A percentile compares a stretch with the other conserved stretches of the same genome.
Evolutionary conservation across 768 basidiomycete species (phyloP).

Genomic region (Hygrocybe coccinea): DNA sequence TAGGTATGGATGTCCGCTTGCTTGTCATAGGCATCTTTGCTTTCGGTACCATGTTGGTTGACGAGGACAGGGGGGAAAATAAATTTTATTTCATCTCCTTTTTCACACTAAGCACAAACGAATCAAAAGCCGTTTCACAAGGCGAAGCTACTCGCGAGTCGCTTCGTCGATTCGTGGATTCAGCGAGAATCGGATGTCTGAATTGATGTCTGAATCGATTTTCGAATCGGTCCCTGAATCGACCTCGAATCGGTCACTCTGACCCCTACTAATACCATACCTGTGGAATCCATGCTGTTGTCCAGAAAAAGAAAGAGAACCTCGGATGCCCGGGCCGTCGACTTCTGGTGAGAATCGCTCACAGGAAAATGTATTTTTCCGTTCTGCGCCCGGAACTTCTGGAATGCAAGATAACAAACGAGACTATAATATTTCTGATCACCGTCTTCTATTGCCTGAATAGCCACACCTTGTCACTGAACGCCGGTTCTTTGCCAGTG

Average conservation of each 20-base stretch:
- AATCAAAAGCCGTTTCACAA: not conserved
- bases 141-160: constrained; percentile 3
- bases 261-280: constrained; percentile 3
- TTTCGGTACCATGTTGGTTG: not conserved
- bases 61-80: not conserved
- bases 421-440: no score
- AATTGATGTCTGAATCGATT: not conserved
- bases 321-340: no score
- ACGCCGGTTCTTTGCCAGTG: no score
- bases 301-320: no score
- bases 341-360: no score
- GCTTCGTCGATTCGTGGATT: constrained; percentile 8
- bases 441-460: no score
- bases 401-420: no score
- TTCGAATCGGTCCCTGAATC: not conserved
- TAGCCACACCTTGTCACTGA: no score
- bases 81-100: not conserved
- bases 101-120: not conserved
- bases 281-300: no score
- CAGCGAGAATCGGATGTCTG: not conserved
- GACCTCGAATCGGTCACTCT: constrained; percentile 1
- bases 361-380: no score
- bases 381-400: no score
- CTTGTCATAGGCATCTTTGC: not conserved
- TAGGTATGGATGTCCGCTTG: not conserved